Evolutionary conservation across 257 asterid genomes (phyloP).

Genomic region (Paulownia fortunei): DNA sequence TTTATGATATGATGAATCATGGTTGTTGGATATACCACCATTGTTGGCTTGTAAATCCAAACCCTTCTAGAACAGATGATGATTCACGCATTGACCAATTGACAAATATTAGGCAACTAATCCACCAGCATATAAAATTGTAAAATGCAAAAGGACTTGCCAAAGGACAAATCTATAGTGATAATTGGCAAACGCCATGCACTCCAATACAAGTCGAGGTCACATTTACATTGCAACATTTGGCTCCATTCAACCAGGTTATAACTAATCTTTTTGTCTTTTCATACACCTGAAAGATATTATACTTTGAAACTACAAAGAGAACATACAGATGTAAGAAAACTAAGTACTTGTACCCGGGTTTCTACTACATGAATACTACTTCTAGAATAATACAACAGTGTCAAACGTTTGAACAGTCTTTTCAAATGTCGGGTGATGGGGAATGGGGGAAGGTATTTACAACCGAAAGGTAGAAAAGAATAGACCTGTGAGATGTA

Average conservation of each 20-base stretch:
- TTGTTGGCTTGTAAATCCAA: background rate
- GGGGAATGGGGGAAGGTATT: constrained; percentile 38
- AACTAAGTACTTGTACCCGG: background rate
- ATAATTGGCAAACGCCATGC: constrained; percentile 21
- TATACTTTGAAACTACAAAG: background rate
- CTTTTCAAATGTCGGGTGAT: constrained; percentile 17
- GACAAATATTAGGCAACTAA: constrained; percentile 36
- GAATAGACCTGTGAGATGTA: constrained; percentile 34
- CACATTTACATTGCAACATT: constrained; percentile 12
- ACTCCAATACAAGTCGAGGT: constrained; percentile 24
- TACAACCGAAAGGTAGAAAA: constrained; percentile 39
- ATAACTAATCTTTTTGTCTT: constrained; percentile 28
- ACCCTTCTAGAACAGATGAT: constrained; percentile 13
- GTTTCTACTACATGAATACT: constrained; percentile 23
- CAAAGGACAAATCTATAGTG: background rate
- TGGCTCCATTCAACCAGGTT: background rate
- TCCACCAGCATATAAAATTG: constrained; percentile 36
- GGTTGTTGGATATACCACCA: background rate
- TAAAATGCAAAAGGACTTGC: background rate
- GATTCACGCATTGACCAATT: constrained; percentile 32
- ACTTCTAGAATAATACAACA: constrained; percentile 29
- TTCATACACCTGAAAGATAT: background rate
- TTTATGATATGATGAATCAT: background rate
- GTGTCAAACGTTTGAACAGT: constrained; percentile 24
- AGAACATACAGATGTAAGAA: background rate